phyloP scores from a whole-genome alignment of 1,284 basidiomycete genomes.

The Caloboletus inedulis region DNA sequence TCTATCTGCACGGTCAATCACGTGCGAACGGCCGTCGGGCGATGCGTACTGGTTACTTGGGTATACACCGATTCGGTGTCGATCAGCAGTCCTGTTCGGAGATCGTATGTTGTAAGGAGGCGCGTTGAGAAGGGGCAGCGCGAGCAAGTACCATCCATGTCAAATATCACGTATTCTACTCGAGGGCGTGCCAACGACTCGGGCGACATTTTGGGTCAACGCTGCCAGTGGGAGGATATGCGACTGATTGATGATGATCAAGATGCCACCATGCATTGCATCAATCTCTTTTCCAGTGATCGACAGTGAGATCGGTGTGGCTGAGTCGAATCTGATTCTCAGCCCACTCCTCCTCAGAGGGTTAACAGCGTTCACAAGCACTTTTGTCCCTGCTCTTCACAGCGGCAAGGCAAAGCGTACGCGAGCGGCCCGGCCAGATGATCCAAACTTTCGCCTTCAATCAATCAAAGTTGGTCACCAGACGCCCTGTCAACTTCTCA shows the following conservation, averaged over 20 bases:
- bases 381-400: not conserved
- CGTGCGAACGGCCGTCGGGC: not conserved
- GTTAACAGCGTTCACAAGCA: not conserved
- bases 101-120: not conserved
- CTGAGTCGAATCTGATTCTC: no score
- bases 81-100: constrained; percentile 50
- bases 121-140: not conserved
- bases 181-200: constrained; percentile 16
- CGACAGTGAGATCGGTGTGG: no score
- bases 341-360: no score
- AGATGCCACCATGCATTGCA: no score
- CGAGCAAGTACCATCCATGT: constrained; percentile 64
- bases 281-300: no score
- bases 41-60: constrained; percentile 65
- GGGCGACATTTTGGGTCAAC: constrained; percentile 10
- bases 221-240: not conserved
- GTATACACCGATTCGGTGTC: constrained; percentile 75
- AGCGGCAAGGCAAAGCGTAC: not conserved
- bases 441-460: not conserved
- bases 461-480: not conserved
- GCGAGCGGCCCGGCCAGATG: not conserved
- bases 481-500: not conserved
- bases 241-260: no score
- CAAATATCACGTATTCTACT: constrained; percentile 75
- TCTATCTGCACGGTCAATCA: constrained; percentile 33